Evolutionary conservation across 2,329 filamentous ascomycete genomes (phyloP).

Genomic region (Hypomyces perniciosus): DNA sequence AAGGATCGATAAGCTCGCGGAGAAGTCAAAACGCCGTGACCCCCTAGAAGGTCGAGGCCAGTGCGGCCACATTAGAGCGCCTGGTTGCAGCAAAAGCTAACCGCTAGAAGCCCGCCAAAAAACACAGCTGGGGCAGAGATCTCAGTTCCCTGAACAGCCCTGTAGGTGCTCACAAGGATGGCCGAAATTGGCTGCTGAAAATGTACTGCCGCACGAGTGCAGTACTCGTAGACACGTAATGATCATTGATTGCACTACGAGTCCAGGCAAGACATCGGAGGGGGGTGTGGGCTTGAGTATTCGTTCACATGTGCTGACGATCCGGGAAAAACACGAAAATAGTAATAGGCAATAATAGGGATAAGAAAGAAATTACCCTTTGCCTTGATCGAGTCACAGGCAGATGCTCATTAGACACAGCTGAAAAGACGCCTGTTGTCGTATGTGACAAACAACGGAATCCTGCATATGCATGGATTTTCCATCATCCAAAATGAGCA

Average conservation of each 20-base stretch:
- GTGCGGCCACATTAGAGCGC: no score
- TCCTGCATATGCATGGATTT: slow-evolving; percentile 5
- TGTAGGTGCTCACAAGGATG: no score
- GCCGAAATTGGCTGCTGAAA: no score
- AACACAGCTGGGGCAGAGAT: neutral
- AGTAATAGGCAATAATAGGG: neutral
- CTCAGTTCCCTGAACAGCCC: no score
- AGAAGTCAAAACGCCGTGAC: neutral
- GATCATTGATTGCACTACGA: no score
- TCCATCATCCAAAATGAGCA: slow-evolving; percentile 1
- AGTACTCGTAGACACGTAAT: no score
- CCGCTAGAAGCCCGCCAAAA: neutral
- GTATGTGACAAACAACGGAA: slow-evolving; percentile 9
- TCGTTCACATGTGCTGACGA: no score
- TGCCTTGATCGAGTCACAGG: neutral
- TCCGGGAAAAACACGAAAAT: neutral
- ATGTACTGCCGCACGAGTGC: no score
- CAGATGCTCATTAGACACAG: neutral
- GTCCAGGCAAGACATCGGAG: no score
- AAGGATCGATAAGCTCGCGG: slow-evolving; percentile 16
- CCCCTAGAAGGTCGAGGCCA: neutral
- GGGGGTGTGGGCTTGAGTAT: no score
- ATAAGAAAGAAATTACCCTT: neutral
- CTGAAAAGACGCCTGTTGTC: slow-evolving; percentile 3
- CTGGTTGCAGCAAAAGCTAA: neutral